A percentile compares a stretch with the other conserved stretches of the same genome.
Conservation (phyloP, 495 filamentous ascomycete genomes). For the Chlorociboria aeruginascens region DNA sequence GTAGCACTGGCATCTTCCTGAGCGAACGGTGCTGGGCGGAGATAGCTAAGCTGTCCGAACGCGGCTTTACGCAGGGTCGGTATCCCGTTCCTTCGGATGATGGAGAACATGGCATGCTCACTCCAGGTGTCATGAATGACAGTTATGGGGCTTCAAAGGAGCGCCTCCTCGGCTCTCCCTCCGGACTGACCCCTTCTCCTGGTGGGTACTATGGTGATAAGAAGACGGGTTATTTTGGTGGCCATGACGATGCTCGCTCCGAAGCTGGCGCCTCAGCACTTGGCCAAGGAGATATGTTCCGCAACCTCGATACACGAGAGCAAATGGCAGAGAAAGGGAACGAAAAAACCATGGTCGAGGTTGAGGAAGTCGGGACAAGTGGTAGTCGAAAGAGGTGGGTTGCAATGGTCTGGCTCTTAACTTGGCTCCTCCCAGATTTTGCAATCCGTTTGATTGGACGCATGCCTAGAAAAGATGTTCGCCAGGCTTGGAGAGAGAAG, state of each 20-base stretch:
- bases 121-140: slow-evolving; percentile 29
- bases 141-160: slow-evolving; percentile 59
- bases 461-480: slow-evolving; percentile 90
- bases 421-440: slow-evolving; percentile 81
- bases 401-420: slow-evolving; percentile 72
- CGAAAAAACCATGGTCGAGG: slow-evolving; percentile 78
- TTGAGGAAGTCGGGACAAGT: slow-evolving; percentile 69
- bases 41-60: slow-evolving; percentile 64
- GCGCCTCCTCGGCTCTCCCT: slow-evolving; percentile 44
- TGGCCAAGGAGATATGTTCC: slow-evolving; percentile 92
- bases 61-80: slow-evolving; percentile 35
- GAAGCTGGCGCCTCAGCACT: slow-evolving; percentile 85
- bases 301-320: slow-evolving; percentile 83
- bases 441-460: slow-evolving; percentile 64
- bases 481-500: slow-evolving; percentile 92
- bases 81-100: slow-evolving; percentile 34
- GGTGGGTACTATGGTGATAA: slow-evolving; percentile 58
- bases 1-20: slow-evolving; percentile 87
- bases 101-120: slow-evolving; percentile 31
- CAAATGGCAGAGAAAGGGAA: slow-evolving; percentile 94
- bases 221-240: slow-evolving; percentile 66
- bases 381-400: slow-evolving; percentile 88
- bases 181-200: slow-evolving; percentile 41
- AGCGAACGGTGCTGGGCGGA: slow-evolving; percentile 93
- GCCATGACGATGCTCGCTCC: slow-evolving; percentile 73